Base-by-base conservation (phyloP, 768 basidiomycete species). In the Royoungia palumana region DNA sequence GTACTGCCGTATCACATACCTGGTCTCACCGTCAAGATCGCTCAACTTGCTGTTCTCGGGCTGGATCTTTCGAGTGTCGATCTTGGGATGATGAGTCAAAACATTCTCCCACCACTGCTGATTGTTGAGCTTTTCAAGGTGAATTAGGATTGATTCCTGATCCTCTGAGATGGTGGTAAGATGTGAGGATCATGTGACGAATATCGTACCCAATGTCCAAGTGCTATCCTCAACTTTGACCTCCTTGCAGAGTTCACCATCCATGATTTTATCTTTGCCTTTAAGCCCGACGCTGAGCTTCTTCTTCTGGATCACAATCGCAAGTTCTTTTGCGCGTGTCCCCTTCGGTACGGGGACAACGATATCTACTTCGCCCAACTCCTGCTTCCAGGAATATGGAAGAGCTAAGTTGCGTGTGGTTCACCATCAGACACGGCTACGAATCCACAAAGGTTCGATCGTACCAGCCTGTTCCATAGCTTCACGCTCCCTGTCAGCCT, bases 31-130 rank as follows among this genome's bases (percentile, higher is more conserved):
- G 61, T 99, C 96, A 19, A 99, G 78, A 62, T 99, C 96, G 64
- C 93, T 89, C 45, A 99, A 76, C 65, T 96, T 95, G 65, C 94
- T 94, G 66, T 97, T 94, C 61, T 86, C 82, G 2, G 96, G 96
- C 60, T 87, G 85, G 57, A 99, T 97, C 73, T 96, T 98, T 46
- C 78, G 87, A 10, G 94, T 96, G 62, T 98, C 89, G 75, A 98
- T 86, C 75, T 94, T 97, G 13, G 96, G 93, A 62, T 96, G 93
- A 61, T 95, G 90, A 2, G 87, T 87, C 43, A 98, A 73, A 55
- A 98, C 87, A 66, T 97, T 94, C 66, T 93, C 89, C 96, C 96
- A 99, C 96, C 96, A 98, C 50, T 89, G 81, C 67, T 89, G 81
- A 54, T 88, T 73, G 68, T 94, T 90, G 44, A 89, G 57, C 67